Base-by-base conservation (phyloP, 495 filamentous ascomycete species). In the Talaromyces liani region DNA sequence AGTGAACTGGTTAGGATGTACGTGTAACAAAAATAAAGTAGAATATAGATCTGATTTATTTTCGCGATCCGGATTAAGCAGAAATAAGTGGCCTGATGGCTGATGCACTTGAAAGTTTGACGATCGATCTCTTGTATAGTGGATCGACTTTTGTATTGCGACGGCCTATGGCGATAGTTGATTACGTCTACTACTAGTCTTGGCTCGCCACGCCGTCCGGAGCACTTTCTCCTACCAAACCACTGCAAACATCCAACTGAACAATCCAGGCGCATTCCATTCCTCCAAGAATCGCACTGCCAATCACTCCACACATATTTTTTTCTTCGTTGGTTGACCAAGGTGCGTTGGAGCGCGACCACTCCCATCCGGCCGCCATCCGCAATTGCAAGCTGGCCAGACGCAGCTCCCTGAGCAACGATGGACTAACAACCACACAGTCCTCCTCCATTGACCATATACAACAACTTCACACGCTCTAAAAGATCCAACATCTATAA, bases 361-460 rank as follows among this genome's bases (percentile, higher is more conserved):
- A 39, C 33, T 31, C 18, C 29, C 20, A 8, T 58, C 12, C 12
- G 34, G 18, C 33, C 14, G 1, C 12, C 18, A 22, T 60, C 39
- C 33, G 58, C 58, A 47, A 60, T 34, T 60, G 58, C 58, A 60
- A 60, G 36, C 58, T 60, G 58, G 58, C 58, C 58, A 60, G 58
- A 58, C 25, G 22, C 27, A 58, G 22, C 58, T 49, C n/a, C 22
- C 45, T 3, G 0, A 36, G 18, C 31, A 34, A 41, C 57, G 6
- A 16, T 20, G 7, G 25, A 59, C 56, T 6, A 59, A 34, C 29
- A 59, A 58, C 57, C n/a, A 57, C n/a, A n/a, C n/a, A n/a, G n/a
- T n/a, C n/a, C n/a, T n/a, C n/a, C n/a, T n/a, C n/a, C n/a, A 49
- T 20, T 9, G 18, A 49, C 18, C 33, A 49, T 2, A 49, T 20